These are phyloP conservation scores for Ceratocystis papillata DNA, from an alignment of 2,329 filamentous ascomycete genomes.

Conservation along the genomic window DNA sequence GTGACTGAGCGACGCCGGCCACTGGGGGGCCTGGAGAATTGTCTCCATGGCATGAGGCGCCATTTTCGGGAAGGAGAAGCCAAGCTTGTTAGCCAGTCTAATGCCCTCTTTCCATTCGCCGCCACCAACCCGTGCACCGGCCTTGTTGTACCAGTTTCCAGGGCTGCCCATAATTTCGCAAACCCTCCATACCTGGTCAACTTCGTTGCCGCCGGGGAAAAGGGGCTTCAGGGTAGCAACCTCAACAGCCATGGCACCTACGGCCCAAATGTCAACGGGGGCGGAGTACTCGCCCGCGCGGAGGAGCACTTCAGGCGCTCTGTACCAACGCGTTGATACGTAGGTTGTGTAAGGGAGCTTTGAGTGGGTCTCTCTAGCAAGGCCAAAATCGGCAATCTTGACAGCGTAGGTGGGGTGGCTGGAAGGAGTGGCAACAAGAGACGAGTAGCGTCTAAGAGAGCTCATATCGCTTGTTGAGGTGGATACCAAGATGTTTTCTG, in stretches of 20 bases:
- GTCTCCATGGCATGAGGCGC: constrained; percentile 93
- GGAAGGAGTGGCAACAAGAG: constrained; percentile 84
- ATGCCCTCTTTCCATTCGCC: constrained; percentile 97
- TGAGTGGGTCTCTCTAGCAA: constrained; percentile 94
- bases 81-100: constrained; percentile 83
- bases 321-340: constrained; percentile 96
- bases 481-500: constrained; percentile 95
- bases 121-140: constrained; percentile 74
- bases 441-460: constrained; percentile 84
- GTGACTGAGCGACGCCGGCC: constrained; percentile 75
- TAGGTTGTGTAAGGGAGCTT: constrained; percentile 96
- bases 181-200: constrained; percentile 96
- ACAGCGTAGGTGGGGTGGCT: constrained; percentile 90
- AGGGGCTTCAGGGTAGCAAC: constrained; percentile 92
- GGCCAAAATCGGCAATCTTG: constrained; percentile 96
- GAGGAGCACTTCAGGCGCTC: constrained; percentile 86
- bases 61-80: constrained; percentile 99
- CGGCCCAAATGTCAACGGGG: constrained; percentile 95
- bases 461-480: constrained; percentile 70
- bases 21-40: constrained; percentile 79
- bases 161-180: constrained; percentile 99
- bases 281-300: constrained; percentile 94
- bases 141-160: constrained; percentile 94
- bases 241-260: constrained; percentile 97
- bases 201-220: constrained; percentile 95